These are phyloP conservation scores for Penicillium sp. DNA, from an alignment of 2,329 filamentous ascomycete species.

Conservation along the genomic window DNA sequence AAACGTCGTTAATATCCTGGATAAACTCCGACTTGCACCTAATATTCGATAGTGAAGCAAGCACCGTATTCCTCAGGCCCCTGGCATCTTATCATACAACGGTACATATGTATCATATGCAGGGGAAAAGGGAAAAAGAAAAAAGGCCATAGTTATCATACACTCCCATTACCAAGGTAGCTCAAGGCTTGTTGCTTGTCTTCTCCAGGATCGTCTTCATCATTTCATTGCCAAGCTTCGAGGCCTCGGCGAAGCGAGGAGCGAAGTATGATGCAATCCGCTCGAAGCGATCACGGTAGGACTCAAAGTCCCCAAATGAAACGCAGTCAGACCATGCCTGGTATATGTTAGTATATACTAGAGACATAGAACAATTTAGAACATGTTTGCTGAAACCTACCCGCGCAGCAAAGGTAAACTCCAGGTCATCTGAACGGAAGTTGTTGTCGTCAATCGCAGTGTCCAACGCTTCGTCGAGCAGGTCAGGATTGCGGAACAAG, in stretches of 20 bases:
- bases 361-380: not conserved
- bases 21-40: not conserved
- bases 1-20: not conserved
- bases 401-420: constrained; percentile 94
- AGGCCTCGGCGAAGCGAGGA: constrained; percentile 83
- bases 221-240: constrained; percentile 90
- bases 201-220: constrained; percentile 91
- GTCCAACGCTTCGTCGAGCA: constrained; percentile 80
- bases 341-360: not conserved
- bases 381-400: constrained; percentile 37
- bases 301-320: constrained; percentile 84
- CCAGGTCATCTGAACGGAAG: constrained; percentile 91
- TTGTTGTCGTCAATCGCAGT: constrained; percentile 86
- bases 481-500: constrained; percentile 76
- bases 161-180: not conserved
- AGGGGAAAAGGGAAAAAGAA: not conserved
- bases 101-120: not conserved
- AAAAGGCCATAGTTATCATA: constrained; percentile 1
- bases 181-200: constrained; percentile 42
- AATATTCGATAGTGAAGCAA: not conserved
- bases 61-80: not conserved
- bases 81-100: constrained; percentile 1
- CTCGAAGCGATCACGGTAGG: constrained; percentile 87
- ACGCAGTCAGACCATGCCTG: constrained; percentile 94
- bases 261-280: constrained; percentile 89